Percentiles rank a stretch among this genome's conserved stretches.
These are phyloP conservation scores for Yamadazyma conglobata DNA, from an alignment of 1,139 yeast species.

Conservation along the genomic window DNA sequence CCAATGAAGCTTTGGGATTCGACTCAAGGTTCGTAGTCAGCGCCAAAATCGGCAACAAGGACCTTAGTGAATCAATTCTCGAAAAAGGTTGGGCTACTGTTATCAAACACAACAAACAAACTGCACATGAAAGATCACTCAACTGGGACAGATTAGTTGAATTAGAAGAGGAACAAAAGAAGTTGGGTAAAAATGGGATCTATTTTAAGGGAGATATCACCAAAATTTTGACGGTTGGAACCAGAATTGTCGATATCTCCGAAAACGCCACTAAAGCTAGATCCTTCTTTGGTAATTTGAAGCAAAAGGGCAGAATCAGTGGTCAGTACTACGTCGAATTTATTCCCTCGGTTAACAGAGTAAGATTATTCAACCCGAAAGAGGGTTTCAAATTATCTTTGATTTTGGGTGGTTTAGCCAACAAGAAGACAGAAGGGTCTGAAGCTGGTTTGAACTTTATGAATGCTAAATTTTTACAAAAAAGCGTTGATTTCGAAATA, in stretches of 20 bases:
- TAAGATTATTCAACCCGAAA: constrained; percentile 63
- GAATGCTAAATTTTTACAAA: constrained; percentile 58
- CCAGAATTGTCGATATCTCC: constrained; percentile 74
- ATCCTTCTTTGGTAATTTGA: constrained; percentile 67
- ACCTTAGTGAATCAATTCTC: constrained; percentile 62
- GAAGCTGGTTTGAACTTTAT: constrained; percentile 57
- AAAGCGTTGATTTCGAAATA: constrained; percentile 68
- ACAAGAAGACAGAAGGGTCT: constrained; percentile 44
- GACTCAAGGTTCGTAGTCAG: constrained; percentile 69
- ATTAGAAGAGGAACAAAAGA: constrained; percentile 60
- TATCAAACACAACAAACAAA: constrained; percentile 71
- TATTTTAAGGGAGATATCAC: constrained; percentile 45
- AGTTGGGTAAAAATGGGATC: constrained; percentile 56
- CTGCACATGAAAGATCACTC: constrained; percentile 62
- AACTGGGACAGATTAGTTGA: constrained; percentile 78
- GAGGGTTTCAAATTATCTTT: constrained; percentile 69
- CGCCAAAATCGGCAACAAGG: constrained; percentile 44
- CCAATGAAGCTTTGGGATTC: constrained; percentile 51
- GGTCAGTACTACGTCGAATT: constrained; percentile 66
- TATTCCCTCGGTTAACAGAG: constrained; percentile 64
- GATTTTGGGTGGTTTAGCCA: constrained; percentile 72
- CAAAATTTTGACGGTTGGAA: constrained; percentile 49
- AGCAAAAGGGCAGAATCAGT: constrained; percentile 60
- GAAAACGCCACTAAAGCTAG: constrained; percentile 70
- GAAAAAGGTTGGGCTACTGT: constrained; percentile 74